These are phyloP conservation scores for Cichorium intybus DNA, from an alignment of 140 eudicot genomes.

Conservation along the genomic window DNA sequence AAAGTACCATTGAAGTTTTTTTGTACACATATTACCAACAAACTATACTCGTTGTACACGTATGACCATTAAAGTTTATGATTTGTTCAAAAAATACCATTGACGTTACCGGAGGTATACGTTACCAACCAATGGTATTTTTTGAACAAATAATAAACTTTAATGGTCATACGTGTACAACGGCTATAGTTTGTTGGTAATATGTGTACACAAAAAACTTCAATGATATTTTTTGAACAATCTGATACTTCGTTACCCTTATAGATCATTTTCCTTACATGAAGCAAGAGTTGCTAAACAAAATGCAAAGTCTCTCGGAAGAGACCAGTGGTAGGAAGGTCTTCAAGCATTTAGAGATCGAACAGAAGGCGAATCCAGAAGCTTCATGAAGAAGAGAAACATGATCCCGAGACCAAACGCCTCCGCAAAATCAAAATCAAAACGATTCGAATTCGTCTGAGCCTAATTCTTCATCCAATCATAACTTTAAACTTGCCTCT, in stretches of 20 bases:
- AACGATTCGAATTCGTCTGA: conserved; percentile 17
- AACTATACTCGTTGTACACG: too few relatives aligned
- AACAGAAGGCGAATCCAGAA: conserved; percentile 71
- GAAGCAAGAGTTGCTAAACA: conserved; percentile 65
- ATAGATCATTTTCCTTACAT: conserved; percentile 56
- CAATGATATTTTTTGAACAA: too few relatives aligned
- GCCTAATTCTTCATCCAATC: conserved; percentile 37
- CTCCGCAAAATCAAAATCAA: conserved; percentile 42
- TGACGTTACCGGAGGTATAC: too few relatives aligned
- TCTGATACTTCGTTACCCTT: background rate
- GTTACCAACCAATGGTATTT: too few relatives aligned
- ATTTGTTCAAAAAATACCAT: too few relatives aligned
- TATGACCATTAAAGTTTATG: too few relatives aligned
- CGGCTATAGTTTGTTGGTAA: too few relatives aligned
- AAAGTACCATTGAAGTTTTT: too few relatives aligned
- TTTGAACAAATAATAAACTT: too few relatives aligned
- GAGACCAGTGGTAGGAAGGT: conserved; percentile 58
- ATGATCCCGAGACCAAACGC: conserved; percentile 69
- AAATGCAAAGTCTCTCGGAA: conserved; percentile 52
- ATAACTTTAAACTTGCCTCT: conserved; percentile 43
- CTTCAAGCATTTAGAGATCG: conserved; percentile 91
- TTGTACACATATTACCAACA: too few relatives aligned
- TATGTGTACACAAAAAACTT: too few relatives aligned
- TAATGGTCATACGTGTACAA: too few relatives aligned
- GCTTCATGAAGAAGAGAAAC: conserved; percentile 76